phyloP scores from a whole-genome alignment of 2,329 filamentous ascomycete genomes.

The Fusarium newnesense region DNA sequence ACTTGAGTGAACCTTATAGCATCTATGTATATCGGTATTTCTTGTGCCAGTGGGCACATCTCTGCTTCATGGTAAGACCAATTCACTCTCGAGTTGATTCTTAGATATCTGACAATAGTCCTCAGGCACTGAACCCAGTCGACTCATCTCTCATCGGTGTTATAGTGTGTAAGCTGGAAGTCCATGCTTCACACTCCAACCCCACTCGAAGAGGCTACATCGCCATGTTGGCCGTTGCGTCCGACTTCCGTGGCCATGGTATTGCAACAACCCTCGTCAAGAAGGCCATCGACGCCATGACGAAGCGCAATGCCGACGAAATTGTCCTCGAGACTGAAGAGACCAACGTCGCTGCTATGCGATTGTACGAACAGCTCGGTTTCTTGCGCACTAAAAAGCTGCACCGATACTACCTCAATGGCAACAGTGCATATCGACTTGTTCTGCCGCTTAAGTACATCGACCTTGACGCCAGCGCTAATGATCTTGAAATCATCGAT shows the following conservation, averaged over 20 bases:
- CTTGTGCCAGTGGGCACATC: conserved; percentile 94
- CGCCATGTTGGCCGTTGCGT: conserved; percentile 94
- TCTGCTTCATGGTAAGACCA: conserved; percentile 86
- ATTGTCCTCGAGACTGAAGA: conserved; percentile 97
- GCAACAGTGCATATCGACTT: conserved; percentile 91
- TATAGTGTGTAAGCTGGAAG: conserved; percentile 93
- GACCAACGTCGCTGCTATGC: conserved; percentile 88
- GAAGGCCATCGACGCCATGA: conserved; percentile 92
- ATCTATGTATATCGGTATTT: conserved; percentile 99
- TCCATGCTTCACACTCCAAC: conserved; percentile 83
- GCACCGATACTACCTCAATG: conserved; percentile 95
- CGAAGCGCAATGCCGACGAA: conserved; percentile 84
- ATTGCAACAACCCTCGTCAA: conserved; percentile 91
- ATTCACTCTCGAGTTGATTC: not conserved
- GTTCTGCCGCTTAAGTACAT: conserved; percentile 78
- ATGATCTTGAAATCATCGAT: conserved; percentile 49
- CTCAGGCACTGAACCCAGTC: conserved; percentile 67
- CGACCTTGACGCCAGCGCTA: conserved; percentile 53
- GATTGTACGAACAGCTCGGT: conserved; percentile 90
- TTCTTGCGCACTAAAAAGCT: conserved; percentile 93
- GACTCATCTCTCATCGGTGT: conserved; percentile 82
- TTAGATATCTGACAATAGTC: conserved; percentile 20
- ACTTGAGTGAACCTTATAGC: conserved; percentile 97
- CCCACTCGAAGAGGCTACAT: conserved; percentile 88
- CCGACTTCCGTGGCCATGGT: conserved; percentile 81